Evolutionary conservation across 2,329 filamentous ascomycete genomes (phyloP).

Genomic region (Cercospora brassicicola): DNA sequence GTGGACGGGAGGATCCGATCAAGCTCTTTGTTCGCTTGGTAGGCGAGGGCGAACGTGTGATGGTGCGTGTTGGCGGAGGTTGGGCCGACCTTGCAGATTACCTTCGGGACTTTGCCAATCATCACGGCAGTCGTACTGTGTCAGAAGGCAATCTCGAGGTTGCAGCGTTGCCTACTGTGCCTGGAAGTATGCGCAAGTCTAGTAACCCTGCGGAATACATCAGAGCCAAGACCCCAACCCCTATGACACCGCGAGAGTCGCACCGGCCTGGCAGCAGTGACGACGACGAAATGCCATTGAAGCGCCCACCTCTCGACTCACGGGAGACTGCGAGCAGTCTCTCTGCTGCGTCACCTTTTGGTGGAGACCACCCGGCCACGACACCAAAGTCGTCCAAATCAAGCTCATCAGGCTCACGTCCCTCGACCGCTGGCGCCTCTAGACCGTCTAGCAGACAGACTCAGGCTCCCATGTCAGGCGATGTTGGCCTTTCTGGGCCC

Average conservation of each 20-base stretch:
- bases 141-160: conserved; percentile 58
- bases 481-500: conserved; percentile 25
- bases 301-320: conserved; percentile 9
- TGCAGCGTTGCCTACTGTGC: conserved; percentile 44
- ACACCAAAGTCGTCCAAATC: conserved; percentile 27
- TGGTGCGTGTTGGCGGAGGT: conserved; percentile 97
- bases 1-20: conserved; percentile 81
- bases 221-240: conserved; percentile 18
- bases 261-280: conserved; percentile 22
- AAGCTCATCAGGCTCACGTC: conserved; percentile 27
- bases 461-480: conserved; percentile 3
- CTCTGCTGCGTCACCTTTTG: conserved; percentile 3
- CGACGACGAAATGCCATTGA: conserved; percentile 15
- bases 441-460: conserved; percentile 29
- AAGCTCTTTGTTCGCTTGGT: conserved; percentile 93
- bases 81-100: conserved; percentile 97
- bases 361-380: conserved; percentile 7
- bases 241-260: conserved; percentile 9
- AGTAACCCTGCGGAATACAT: conserved; percentile 32
- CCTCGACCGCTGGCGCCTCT: conserved; percentile 29
- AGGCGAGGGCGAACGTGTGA: conserved; percentile 89
- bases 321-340: conserved; percentile 10
- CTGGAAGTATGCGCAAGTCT: conserved; percentile 27
- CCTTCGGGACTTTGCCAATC: conserved; percentile 85
- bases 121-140: conserved; percentile 75